Conservation (phyloP, 345 rosid genomes). For the Theobroma cacao region DNA sequence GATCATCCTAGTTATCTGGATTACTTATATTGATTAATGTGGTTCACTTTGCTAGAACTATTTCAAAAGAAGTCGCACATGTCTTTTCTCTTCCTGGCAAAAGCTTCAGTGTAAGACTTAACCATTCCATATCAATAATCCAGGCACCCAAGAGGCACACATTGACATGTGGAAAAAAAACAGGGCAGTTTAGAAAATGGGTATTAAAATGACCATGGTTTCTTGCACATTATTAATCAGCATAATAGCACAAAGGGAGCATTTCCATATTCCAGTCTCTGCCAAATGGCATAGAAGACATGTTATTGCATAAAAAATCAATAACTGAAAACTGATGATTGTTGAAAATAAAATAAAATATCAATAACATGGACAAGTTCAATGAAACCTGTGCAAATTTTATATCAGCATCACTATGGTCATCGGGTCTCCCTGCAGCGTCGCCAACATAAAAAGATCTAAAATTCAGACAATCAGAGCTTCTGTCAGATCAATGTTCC, state of each 20-base stretch:
- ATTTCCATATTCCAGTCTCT: not conserved
- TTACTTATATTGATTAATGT: too few relatives aligned
- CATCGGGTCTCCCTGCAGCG: slow-evolving; percentile 82
- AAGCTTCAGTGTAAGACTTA: not conserved
- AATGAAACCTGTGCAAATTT: slow-evolving; percentile 75
- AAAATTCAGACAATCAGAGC: slow-evolving; percentile 11
- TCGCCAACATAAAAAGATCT: slow-evolving; percentile 98
- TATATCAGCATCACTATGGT: slow-evolving; percentile 87
- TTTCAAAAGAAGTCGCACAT: not conserved
- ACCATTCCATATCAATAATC: not conserved
- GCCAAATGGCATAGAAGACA: not conserved
- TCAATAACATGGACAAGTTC: not conserved
- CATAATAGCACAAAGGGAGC: not conserved
- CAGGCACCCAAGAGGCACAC: not conserved
- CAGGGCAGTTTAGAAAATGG: not conserved
- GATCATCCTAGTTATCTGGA: not conserved
- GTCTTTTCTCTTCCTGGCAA: not conserved
- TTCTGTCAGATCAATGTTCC: not conserved
- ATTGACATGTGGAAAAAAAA: too few relatives aligned
- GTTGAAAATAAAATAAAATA: not conserved
- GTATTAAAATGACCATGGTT: not conserved
- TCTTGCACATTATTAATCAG: not conserved
- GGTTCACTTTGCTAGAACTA: not conserved
- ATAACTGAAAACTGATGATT: not conserved
- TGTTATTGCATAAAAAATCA: not conserved